Evolutionary conservation across 2,329 filamentous ascomycete species (phyloP).

Genomic region (Paecilomyces niveus): DNA sequence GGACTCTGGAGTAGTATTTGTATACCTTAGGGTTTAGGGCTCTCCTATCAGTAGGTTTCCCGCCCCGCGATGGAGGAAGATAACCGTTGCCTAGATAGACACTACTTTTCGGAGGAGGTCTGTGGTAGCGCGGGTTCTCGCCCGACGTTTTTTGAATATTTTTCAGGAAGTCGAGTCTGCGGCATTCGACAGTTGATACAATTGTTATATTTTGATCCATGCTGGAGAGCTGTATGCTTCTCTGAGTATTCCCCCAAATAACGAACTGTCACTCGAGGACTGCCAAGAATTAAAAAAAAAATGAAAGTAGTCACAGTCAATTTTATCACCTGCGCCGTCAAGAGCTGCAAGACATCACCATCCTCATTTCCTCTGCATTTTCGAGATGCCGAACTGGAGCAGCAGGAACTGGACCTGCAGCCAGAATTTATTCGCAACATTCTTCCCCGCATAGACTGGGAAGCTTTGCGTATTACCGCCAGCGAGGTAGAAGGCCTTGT

Average conservation of each 20-base stretch:
- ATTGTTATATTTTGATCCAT: not conserved
- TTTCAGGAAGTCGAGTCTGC: not conserved
- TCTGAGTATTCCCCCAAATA: not conserved
- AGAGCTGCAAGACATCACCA: conserved; percentile 78
- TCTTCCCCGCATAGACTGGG: conserved; percentile 82
- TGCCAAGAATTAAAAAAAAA: not conserved
- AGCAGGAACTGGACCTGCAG: conserved; percentile 76
- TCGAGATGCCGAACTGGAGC: conserved; percentile 81
- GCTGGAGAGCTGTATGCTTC: not conserved
- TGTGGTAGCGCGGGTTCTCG: not conserved
- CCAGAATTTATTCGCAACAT: conserved; percentile 75
- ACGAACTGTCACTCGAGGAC: not conserved
- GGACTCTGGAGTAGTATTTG: not conserved
- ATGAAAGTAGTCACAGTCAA: conserved; percentile 98
- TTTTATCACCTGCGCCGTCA: conserved; percentile 93
- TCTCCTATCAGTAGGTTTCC: not conserved
- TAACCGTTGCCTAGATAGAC: not conserved
- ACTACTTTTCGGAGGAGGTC: not conserved
- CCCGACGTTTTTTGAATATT: not conserved
- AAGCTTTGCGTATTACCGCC: conserved; percentile 65
- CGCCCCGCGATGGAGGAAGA: not conserved
- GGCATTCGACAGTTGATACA: not conserved
- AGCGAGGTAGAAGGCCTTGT: conserved; percentile 47
- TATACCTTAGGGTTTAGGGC: not conserved
- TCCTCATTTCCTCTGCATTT: conserved; percentile 86